A percentile compares a stretch with the other conserved stretches of the same genome.
Evolutionary conservation across 2,329 filamentous ascomycete genomes (phyloP).

Genomic region (Diaporthe destruens): DNA sequence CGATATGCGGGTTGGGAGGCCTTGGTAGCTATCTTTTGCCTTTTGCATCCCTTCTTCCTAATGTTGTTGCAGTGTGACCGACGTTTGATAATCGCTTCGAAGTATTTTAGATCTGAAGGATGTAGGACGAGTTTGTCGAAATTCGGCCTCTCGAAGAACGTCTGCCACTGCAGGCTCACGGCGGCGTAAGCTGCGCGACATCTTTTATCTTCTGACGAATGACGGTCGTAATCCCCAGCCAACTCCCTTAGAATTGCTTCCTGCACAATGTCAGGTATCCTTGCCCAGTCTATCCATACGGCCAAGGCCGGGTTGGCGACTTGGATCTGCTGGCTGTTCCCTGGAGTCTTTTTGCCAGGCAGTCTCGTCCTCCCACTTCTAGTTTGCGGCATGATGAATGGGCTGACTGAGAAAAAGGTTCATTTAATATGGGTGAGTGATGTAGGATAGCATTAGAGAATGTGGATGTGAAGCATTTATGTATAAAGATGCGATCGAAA

Average conservation of each 20-base stretch:
- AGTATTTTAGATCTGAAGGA: not conserved
- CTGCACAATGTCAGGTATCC: not conserved
- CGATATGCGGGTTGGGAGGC: not conserved
- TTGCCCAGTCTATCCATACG: conserved; percentile 41
- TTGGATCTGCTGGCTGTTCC: no score
- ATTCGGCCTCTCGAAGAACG: conserved; percentile 6
- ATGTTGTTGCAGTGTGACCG: not conserved
- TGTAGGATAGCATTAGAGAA: no score
- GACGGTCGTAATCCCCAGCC: not conserved
- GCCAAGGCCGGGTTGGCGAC: no score
- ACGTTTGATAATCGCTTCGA: not conserved
- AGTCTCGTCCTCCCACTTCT: not conserved
- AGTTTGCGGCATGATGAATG: not conserved
- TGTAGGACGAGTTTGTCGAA: conserved; percentile 21
- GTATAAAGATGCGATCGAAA: no score
- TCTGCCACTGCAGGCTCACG: conserved; percentile 16
- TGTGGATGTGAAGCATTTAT: no score
- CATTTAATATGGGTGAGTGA: no score
- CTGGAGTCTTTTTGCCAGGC: not conserved
- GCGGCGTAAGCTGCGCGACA: conserved; percentile 12
- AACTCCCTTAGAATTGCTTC: not conserved
- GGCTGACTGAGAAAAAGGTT: not conserved
- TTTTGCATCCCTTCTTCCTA: not conserved
- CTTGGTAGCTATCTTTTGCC: not conserved
- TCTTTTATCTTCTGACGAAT: not conserved